These are phyloP conservation scores for Aspergillus biplanus DNA, from an alignment of 495 filamentous ascomycete genomes.

Conservation along the genomic window DNA sequence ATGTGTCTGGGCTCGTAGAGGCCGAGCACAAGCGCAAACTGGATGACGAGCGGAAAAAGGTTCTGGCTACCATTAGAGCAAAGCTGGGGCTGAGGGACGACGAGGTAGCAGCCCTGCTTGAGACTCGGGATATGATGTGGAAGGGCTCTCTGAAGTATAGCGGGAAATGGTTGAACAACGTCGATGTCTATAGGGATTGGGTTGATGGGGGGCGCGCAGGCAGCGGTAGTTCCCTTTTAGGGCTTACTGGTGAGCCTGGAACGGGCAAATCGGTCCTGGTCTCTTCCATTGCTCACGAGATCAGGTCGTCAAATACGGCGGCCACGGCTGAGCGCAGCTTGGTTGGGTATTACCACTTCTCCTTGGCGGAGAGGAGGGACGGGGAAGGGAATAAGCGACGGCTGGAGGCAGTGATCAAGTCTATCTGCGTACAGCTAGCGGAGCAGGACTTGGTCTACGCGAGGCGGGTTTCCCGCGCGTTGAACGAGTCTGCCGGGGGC, in stretches of 20 bases:
- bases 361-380: slow-evolving; percentile 16
- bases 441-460: slow-evolving; percentile 30
- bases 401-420: slow-evolving; percentile 27
- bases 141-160: slow-evolving; percentile 17
- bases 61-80: slow-evolving; percentile 8
- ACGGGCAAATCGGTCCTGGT: slow-evolving; percentile 28
- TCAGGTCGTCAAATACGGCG: slow-evolving; percentile 13
- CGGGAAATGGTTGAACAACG: slow-evolving; percentile 22
- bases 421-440: slow-evolving; percentile 26
- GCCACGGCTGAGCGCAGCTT: slow-evolving; percentile 21
- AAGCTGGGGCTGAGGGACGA: slow-evolving; percentile 19
- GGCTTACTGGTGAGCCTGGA: slow-evolving; percentile 25
- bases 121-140: slow-evolving; percentile 21
- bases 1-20: slow-evolving; percentile 19
- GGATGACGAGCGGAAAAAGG: slow-evolving; percentile 16
- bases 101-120: slow-evolving; percentile 2
- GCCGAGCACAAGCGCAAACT: slow-evolving; percentile 18
- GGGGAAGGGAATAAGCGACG: slow-evolving; percentile 22
- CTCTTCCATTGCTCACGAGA: slow-evolving; percentile 25
- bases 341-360: slow-evolving; percentile 29
- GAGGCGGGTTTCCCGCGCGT: slow-evolving; percentile 19
- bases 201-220: slow-evolving; percentile 14
- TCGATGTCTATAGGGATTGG: slow-evolving; percentile 20
- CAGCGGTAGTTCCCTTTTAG: slow-evolving; percentile 20
- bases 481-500: slow-evolving; percentile 14